phyloP scores from a whole-genome alignment of 108 stramenopile genomes.

The Chaetoceros muelleri region DNA sequence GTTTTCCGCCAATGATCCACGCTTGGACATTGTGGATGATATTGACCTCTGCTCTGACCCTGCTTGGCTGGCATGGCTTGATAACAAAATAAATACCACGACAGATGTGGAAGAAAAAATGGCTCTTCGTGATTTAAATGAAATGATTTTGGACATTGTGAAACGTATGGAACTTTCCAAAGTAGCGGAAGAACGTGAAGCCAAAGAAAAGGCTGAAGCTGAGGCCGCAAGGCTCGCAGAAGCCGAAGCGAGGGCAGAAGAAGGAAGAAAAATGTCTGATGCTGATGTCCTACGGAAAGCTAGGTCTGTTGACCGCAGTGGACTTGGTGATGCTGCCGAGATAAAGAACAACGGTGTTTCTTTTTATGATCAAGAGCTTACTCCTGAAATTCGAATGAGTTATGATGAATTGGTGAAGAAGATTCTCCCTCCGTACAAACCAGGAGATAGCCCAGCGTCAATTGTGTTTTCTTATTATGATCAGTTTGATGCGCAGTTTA shows the following conservation, averaged over 20 bases:
- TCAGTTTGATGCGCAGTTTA: slow-evolving; percentile 55
- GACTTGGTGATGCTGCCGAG: slow-evolving; percentile 22
- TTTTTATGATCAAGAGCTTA: slow-evolving; percentile 66
- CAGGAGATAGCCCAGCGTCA: slow-evolving; percentile 50
- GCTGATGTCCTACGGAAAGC: slow-evolving; percentile 70
- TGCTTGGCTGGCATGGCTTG: slow-evolving; percentile 53
- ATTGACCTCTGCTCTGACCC: slow-evolving; percentile 50
- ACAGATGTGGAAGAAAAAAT: slow-evolving; percentile 70
- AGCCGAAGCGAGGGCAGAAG: slow-evolving; percentile 56
- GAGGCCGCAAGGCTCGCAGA: slow-evolving; percentile 38
- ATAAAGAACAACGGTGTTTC: slow-evolving; percentile 12
- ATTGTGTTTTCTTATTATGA: slow-evolving; percentile 63
- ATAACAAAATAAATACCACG: slow-evolving; percentile 43
- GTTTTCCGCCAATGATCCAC: slow-evolving; percentile 80
- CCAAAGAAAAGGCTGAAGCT: slow-evolving; percentile 47
- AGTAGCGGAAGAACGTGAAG: slow-evolving; percentile 53
- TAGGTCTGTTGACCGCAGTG: slow-evolving; percentile 46
- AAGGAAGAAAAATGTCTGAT: slow-evolving; percentile 45
- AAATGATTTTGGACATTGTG: slow-evolving; percentile 67
- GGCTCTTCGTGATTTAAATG: slow-evolving; percentile 54
- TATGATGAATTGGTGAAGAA: slow-evolving; percentile 67
- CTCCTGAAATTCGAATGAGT: slow-evolving; percentile 78
- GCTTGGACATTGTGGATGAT: slow-evolving; percentile 79
- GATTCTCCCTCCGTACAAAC: slow-evolving; percentile 70
- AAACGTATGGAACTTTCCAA: slow-evolving; percentile 47